Evolutionary conservation across 23 red algal genomes (phyloP).

Genomic region (Chondrus crispus): DNA sequence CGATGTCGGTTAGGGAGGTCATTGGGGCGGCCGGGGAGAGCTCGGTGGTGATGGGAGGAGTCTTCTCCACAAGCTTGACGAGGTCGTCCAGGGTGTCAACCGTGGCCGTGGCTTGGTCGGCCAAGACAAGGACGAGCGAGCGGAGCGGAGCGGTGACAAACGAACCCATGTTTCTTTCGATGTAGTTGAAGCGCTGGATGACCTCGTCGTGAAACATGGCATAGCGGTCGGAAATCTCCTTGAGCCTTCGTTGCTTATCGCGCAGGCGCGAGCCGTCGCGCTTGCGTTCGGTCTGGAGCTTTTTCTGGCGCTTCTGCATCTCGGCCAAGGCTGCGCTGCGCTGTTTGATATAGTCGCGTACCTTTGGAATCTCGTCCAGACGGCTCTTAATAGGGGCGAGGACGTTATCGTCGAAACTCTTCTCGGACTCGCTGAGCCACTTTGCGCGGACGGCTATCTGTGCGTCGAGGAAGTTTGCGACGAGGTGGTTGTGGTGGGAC

Average conservation of each 20-base stretch:
- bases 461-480: constrained; percentile 29
- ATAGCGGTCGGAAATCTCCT: constrained; percentile 57
- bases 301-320: constrained; percentile 59
- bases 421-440: constrained; percentile 24
- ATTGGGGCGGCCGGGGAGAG: constrained; percentile 33
- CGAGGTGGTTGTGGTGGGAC: constrained; percentile 23
- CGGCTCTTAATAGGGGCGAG: constrained; percentile 38
- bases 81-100: constrained; percentile 44
- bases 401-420: constrained; percentile 33
- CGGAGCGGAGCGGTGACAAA: constrained; percentile 59
- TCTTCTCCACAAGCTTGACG: constrained; percentile 42
- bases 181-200: constrained; percentile 64
- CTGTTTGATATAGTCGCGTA: constrained; percentile 47
- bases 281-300: constrained; percentile 35
- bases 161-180: constrained; percentile 57
- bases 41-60: constrained; percentile 30
- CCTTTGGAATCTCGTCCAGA: constrained; percentile 61
- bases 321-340: constrained; percentile 46
- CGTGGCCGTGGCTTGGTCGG: constrained; percentile 29
- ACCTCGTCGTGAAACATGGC: constrained; percentile 62
- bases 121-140: constrained; percentile 40
- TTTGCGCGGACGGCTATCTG: constrained; percentile 42
- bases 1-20: not conserved
- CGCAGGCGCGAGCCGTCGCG: constrained; percentile 58
- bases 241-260: constrained; percentile 64